Conservation (phyloP, 177 flowering plant species). For the Vitis hybrid region DNA sequence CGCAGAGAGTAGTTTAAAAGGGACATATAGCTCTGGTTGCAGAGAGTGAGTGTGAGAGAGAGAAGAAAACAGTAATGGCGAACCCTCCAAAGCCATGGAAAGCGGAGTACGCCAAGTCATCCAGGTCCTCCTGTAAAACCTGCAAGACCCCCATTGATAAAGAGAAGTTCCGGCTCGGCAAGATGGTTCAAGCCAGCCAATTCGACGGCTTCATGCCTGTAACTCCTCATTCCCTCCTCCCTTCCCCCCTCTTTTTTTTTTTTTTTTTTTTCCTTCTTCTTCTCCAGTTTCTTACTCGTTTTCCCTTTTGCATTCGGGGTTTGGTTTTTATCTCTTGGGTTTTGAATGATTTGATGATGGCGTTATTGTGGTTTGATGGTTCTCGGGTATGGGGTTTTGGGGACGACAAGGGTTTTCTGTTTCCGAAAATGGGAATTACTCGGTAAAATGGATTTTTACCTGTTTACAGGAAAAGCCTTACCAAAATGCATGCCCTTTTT, state of each 20-base stretch:
- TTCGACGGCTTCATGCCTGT: conserved; percentile 98
- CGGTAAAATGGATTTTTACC: too few relatives aligned
- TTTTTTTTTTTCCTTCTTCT: background rate
- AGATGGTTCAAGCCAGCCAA: conserved; percentile 81
- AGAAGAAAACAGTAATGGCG: conserved; percentile 46
- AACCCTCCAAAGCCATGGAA: conserved; percentile 87
- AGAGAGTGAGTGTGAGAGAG: too few relatives aligned
- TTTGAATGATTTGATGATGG: background rate
- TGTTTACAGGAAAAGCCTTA: too few relatives aligned
- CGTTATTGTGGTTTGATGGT: background rate
- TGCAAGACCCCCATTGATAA: conserved; percentile 73
- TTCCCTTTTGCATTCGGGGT: background rate
- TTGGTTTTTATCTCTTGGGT: background rate
- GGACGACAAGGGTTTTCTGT: background rate
- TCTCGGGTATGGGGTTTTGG: background rate
- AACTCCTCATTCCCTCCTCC: conserved; percentile 11
- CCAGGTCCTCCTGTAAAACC: conserved; percentile 80
- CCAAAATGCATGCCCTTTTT: too few relatives aligned
- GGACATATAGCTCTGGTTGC: too few relatives aligned
- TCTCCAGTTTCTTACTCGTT: too few relatives aligned
- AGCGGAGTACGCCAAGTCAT: conserved; percentile 92
- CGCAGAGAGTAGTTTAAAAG: background rate
- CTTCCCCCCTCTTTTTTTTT: background rate
- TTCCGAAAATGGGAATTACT: too few relatives aligned
- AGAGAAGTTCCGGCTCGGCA: conserved; percentile 76